Conservation (phyloP, 2,329 filamentous ascomycete genomes). For the Periconia digitata region DNA sequence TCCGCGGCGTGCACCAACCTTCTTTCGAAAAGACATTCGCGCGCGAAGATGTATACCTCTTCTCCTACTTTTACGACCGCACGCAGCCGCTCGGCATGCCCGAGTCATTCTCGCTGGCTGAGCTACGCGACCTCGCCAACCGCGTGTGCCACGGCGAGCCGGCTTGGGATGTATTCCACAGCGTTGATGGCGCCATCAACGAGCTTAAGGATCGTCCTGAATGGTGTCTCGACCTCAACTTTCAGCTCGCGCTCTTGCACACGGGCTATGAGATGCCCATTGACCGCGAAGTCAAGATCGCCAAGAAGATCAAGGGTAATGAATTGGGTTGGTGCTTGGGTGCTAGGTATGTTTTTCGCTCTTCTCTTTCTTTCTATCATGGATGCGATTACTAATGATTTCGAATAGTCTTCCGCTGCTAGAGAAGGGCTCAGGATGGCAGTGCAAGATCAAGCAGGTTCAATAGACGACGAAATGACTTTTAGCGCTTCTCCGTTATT, state of each 20-base stretch:
- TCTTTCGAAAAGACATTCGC: slow-evolving; percentile 89
- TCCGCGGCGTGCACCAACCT: slow-evolving; percentile 96
- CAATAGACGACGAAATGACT: slow-evolving; percentile 22
- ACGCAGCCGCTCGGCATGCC: slow-evolving; percentile 94
- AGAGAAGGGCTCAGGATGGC: slow-evolving; percentile 80
- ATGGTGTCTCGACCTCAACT: slow-evolving; percentile 92
- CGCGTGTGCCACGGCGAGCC: slow-evolving; percentile 80
- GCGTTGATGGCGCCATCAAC: slow-evolving; percentile 73
- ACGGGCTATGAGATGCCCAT: slow-evolving; percentile 98
- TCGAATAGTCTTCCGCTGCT: slow-evolving; percentile 76
- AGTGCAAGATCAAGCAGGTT: slow-evolving; percentile 80
- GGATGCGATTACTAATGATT: slow-evolving; percentile 40
- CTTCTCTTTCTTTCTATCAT: slow-evolving; percentile 1
- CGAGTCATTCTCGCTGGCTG: slow-evolving; percentile 89
- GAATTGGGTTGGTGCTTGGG: slow-evolving; percentile 98
- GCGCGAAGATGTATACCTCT: slow-evolving; percentile 89
- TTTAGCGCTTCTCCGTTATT: background rate
- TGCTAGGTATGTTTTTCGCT: slow-evolving; percentile 71
- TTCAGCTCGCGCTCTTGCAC: slow-evolving; percentile 90
- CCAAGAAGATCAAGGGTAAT: slow-evolving; percentile 97
- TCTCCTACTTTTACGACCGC: slow-evolving; percentile 98
- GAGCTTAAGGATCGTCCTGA: slow-evolving; percentile 84
- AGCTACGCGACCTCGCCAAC: slow-evolving; percentile 82
- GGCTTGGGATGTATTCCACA: slow-evolving; percentile 78
- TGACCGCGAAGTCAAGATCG: slow-evolving; percentile 93